Evolutionary conservation across 2,329 filamentous ascomycete species (phyloP).

Genomic region (Chalaropsis ovoidea): DNA sequence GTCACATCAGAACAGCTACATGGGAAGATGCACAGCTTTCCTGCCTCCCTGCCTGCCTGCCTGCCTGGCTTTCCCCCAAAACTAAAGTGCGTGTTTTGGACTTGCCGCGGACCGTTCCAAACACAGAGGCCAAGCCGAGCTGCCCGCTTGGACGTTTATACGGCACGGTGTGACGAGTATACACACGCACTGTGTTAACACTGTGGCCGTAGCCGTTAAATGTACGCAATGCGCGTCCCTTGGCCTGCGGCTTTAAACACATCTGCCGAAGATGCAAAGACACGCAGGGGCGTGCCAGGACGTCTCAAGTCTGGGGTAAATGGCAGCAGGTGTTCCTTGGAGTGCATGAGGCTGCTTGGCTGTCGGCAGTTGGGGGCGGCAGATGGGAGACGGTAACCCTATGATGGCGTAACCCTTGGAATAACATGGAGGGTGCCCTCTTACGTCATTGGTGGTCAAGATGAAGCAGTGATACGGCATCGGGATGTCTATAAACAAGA

Average conservation of each 20-base stretch:
- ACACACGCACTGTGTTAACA: background rate
- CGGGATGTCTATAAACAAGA: too few species aligned
- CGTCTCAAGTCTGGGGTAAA: background rate
- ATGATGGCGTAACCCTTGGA: background rate
- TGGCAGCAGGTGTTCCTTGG: background rate
- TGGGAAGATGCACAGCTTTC: background rate
- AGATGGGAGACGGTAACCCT: background rate
- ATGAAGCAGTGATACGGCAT: too few species aligned
- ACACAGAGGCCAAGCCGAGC: background rate
- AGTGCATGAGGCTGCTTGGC: background rate
- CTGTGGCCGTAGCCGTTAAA: background rate
- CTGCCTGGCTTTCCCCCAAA: too few species aligned
- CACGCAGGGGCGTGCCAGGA: background rate
- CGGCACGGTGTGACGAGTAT: background rate
- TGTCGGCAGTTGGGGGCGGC: background rate
- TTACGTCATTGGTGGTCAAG: too few species aligned
- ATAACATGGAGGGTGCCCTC: too few species aligned
- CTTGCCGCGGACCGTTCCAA: too few species aligned
- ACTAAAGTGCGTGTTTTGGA: too few species aligned
- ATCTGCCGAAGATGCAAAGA: slow-evolving; percentile 10
- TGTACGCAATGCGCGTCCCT: background rate
- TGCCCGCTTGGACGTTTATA: background rate
- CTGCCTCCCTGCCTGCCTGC: too few species aligned
- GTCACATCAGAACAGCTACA: background rate
- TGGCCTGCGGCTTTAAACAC: slow-evolving; percentile 8